Base-by-base conservation (phyloP, 2,329 filamentous ascomycete species). In the Thermothelomyces thermophilus region DNA sequence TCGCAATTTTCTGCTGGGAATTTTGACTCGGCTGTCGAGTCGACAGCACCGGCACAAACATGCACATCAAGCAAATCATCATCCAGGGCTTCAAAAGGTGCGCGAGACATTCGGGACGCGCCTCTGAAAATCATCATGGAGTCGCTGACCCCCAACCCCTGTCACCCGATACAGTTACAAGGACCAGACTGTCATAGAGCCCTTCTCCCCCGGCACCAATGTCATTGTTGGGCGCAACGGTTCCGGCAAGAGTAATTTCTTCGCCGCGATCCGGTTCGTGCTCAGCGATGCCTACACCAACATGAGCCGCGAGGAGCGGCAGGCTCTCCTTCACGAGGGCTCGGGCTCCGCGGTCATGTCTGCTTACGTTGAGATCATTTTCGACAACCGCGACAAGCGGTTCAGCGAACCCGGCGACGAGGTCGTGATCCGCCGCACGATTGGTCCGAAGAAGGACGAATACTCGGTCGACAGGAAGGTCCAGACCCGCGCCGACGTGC, bases 21-120 rank as follows among this genome's bases (percentile, higher is more conserved):
- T 46, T 41, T 49, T 41, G 34, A 54, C 45, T 56, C 50, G 28
- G 53, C 56, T 57, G 59, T 58, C 53, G 52, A 57, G 55, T 56
- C 50, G 59, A 61, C 64, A 63, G 63, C 61, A 46, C 46, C 46
- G 48, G 48, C 53, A 58, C 63, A 68, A 75, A 62, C 66, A 95
- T 96, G 90, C 93, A 94, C 75, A 96, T 98, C 79, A 98, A 98
- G 71, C 93, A 98, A 75, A 96, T 97, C 69, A 97, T 96, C 70
- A 97, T 98, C 67, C 93, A 98, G 70, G 93, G 93, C 82, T 98
- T 98, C 74, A 98, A 98, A 74, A 96, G 90, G 90, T 94, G 54
- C 61, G 56, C n/a, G n/a, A n/a, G n/a, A n/a, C n/a, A n/a, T n/a
- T 35, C 41, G 26, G 43, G 36, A 34, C 40, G 19, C 33, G 33